Evolutionary conservation across 805 yeast species (phyloP).

Genomic region (Citeromyces matritensis): DNA sequence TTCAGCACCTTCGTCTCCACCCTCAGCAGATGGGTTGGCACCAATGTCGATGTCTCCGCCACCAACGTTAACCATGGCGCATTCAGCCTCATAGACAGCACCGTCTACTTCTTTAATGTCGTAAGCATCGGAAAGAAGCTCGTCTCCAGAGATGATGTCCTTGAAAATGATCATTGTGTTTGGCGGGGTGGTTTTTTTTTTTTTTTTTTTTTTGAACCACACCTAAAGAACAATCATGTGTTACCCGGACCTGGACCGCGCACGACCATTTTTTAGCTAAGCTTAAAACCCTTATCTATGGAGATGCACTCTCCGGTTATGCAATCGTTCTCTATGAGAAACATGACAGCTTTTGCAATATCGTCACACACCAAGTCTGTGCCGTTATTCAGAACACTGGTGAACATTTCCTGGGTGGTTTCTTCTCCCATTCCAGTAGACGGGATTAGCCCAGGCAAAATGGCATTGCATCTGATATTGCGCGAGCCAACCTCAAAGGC

Average conservation of each 20-base stretch:
- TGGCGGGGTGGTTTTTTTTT: slow-evolving; percentile 1
- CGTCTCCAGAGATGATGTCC: slow-evolving; percentile 91
- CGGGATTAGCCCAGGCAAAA: slow-evolving; percentile 52
- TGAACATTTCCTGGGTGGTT: slow-evolving; percentile 9
- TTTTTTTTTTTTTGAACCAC: neutral
- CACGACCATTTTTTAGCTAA: neutral
- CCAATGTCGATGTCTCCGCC: slow-evolving; percentile 96
- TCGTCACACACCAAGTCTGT: slow-evolving; percentile 8
- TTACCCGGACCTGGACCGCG: neutral
- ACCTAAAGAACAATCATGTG: neutral
- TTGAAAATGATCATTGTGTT: slow-evolving; percentile 24
- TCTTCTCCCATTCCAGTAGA: slow-evolving; percentile 52
- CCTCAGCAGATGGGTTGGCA: slow-evolving; percentile 99
- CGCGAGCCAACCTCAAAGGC: slow-evolving; percentile 42
- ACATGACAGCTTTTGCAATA: slow-evolving; percentile 9
- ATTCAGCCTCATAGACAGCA: slow-evolving; percentile 94
- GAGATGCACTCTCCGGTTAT: slow-evolving; percentile 15
- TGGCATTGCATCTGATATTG: slow-evolving; percentile 43
- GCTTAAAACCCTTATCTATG: slow-evolving; percentile 12
- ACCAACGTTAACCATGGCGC: slow-evolving; percentile 73
- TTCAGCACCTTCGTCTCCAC: slow-evolving; percentile 67
- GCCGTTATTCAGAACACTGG: slow-evolving; percentile 3
- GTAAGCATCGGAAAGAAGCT: slow-evolving; percentile 94
- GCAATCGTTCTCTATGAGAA: slow-evolving; percentile 7
- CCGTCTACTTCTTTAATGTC: slow-evolving; percentile 76